Conservation (phyloP, 108 stramenopile species). For the Epithemia pelagica region DNA sequence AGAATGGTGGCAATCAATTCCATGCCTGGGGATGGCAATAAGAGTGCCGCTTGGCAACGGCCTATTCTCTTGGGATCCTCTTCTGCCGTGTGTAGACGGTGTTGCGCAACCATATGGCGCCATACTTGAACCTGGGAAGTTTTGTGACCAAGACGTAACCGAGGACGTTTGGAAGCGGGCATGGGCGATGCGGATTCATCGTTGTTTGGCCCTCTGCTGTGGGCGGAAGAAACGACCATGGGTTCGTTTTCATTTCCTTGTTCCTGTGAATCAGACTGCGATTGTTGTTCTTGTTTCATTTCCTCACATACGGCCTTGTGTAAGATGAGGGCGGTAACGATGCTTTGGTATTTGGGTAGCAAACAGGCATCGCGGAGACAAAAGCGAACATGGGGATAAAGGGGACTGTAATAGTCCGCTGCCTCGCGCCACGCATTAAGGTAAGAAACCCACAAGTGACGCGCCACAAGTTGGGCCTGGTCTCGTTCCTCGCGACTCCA, state of each 20-base stretch:
- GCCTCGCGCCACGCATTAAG: constrained; percentile 52
- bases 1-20: neutral
- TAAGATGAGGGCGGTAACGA: neutral
- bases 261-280: too few species aligned
- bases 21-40: neutral
- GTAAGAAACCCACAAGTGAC: constrained; percentile 52
- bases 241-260: neutral
- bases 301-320: neutral
- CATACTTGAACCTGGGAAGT: neutral
- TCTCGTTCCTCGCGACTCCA: constrained; percentile 10
- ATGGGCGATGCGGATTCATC: neutral
- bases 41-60: neutral
- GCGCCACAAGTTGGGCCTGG: constrained; percentile 12
- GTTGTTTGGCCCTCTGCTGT: neutral
- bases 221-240: neutral
- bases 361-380: constrained; percentile 65
- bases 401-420: constrained; percentile 28
- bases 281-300: neutral
- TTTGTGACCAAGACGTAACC: neutral
- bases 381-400: constrained; percentile 62
- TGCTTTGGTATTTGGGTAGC: neutral
- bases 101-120: neutral
- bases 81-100: too few species aligned
- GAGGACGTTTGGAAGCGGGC: neutral
- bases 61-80: neutral